Evolutionary conservation across 352 stramenopile genomes (phyloP).

Genomic region (Phytophthora foliorum): DNA sequence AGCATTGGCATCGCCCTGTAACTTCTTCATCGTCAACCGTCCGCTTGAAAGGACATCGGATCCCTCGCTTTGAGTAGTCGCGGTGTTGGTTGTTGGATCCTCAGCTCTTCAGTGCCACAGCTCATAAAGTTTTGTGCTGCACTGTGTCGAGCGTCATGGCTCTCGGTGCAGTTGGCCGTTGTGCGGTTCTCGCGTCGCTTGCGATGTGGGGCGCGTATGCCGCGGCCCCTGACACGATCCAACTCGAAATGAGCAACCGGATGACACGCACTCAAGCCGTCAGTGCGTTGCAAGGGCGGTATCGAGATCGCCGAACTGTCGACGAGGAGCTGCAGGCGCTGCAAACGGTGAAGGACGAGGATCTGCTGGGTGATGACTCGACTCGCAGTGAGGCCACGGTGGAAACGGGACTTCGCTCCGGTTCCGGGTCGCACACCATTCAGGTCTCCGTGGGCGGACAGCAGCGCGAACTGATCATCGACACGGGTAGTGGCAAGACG

Average conservation of each 20-base stretch:
- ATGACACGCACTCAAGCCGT: conserved; percentile 28
- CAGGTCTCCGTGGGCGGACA: conserved; percentile 72
- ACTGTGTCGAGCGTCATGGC: conserved; percentile 7
- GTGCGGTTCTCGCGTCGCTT: conserved; percentile 28
- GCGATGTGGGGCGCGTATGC: conserved; percentile 8
- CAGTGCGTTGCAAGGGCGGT: conserved; percentile 22
- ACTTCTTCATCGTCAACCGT: conserved; percentile 13
- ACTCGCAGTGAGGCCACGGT: conserved; percentile 21
- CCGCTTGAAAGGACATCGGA: conserved; percentile 16
- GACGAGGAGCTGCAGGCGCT: conserved; percentile 23
- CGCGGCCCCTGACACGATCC: conserved; percentile 32
- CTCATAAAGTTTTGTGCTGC: conserved; percentile 2
- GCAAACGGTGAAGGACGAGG: conserved; percentile 7
- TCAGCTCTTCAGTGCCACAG: conserved; percentile 1
- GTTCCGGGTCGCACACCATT: conserved; percentile 81
- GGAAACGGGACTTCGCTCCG: conserved; percentile 53
- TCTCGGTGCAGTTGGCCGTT: conserved; percentile 11
- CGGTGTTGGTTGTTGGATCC: conserved; percentile 23
- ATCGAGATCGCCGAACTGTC: conserved; percentile 23
- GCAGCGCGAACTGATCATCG: conserved; percentile 93
- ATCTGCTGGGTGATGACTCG: neutral
- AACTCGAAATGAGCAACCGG: conserved; percentile 55
- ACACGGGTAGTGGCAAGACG: conserved; percentile 96
- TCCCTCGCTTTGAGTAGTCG: conserved; percentile 21
- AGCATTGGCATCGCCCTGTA: neutral